Conservation (phyloP, 202 grass and related monocot species). For the Dendrocalamus latiflorus region DNA sequence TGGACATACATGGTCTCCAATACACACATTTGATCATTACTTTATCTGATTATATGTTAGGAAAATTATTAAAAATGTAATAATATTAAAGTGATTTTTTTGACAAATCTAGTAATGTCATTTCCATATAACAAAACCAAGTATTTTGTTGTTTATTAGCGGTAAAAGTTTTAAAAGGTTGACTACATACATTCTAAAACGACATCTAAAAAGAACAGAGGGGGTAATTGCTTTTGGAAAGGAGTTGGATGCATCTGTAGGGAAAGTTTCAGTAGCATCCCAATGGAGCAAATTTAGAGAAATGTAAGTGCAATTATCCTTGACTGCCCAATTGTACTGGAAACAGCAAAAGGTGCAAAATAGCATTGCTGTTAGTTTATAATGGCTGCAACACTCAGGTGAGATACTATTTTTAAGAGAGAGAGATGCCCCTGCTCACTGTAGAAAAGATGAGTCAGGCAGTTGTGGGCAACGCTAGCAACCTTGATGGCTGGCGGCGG, state of each 20-base stretch:
- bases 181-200: background rate
- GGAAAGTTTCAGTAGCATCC: background rate
- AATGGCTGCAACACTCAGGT: background rate
- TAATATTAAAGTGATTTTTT: background rate
- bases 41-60: no score
- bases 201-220: background rate
- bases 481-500: background rate
- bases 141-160: background rate
- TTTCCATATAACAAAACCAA: background rate
- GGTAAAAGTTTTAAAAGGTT: background rate
- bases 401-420: background rate
- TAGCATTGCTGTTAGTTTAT: background rate
- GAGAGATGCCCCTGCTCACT: background rate
- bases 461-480: background rate
- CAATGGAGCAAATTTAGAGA: background rate
- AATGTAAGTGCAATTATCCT: background rate
- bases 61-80: no score
- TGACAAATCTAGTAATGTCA: background rate
- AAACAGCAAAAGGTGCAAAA: conserved; percentile 13
- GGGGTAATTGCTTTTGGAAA: conserved; percentile 17
- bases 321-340: background rate
- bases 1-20: no score
- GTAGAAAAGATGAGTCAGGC: background rate
- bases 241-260: conserved; percentile 1
- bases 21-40: no score